Percentiles rank a stretch among this genome's conserved stretches.
phyloP scores from a whole-genome alignment of 2,329 filamentous ascomycete genomes.

The Phoma sp. region DNA sequence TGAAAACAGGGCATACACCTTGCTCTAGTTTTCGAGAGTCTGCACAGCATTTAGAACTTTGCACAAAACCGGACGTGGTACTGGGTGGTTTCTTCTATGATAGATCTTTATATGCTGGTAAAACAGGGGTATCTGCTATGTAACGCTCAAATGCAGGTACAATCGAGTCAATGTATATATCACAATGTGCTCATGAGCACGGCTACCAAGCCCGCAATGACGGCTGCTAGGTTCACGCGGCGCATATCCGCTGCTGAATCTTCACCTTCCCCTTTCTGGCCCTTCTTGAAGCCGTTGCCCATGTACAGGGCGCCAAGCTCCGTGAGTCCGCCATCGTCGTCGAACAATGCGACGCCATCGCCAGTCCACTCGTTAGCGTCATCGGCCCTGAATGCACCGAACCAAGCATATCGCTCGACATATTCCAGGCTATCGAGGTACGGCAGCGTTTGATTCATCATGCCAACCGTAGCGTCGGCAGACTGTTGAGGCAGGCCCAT shows the following conservation, averaged over 20 bases:
- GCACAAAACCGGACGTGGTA: not conserved
- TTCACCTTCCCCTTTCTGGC: slow-evolving; percentile 41
- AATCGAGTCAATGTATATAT: not conserved
- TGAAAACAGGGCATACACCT: too few relatives aligned
- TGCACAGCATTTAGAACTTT: too few relatives aligned
- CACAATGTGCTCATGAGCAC: slow-evolving; percentile 7
- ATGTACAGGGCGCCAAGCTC: slow-evolving; percentile 43
- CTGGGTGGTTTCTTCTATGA: too few relatives aligned
- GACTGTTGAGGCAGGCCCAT: slow-evolving; percentile 67
- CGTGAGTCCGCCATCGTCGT: slow-evolving; percentile 40
- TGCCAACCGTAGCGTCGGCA: slow-evolving; percentile 64
- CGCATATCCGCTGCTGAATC: slow-evolving; percentile 13
- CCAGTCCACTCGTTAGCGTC: slow-evolving; percentile 48
- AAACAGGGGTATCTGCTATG: slow-evolving; percentile 3
- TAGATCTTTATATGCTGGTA: not conserved
- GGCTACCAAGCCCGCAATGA: slow-evolving; percentile 6
- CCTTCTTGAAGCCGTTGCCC: slow-evolving; percentile 37
- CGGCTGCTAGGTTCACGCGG: slow-evolving; percentile 13
- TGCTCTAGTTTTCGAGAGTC: too few relatives aligned
- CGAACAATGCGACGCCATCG: slow-evolving; percentile 43
- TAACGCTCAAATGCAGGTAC: slow-evolving; percentile 1
- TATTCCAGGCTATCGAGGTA: slow-evolving; percentile 70
- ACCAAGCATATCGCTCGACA: slow-evolving; percentile 49
- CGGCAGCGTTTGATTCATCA: slow-evolving; percentile 72
- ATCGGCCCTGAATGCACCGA: slow-evolving; percentile 41